These are phyloP conservation scores for Zanthoxylum bungeanum DNA, from an alignment of 345 rosid species.

Conservation along the genomic window DNA sequence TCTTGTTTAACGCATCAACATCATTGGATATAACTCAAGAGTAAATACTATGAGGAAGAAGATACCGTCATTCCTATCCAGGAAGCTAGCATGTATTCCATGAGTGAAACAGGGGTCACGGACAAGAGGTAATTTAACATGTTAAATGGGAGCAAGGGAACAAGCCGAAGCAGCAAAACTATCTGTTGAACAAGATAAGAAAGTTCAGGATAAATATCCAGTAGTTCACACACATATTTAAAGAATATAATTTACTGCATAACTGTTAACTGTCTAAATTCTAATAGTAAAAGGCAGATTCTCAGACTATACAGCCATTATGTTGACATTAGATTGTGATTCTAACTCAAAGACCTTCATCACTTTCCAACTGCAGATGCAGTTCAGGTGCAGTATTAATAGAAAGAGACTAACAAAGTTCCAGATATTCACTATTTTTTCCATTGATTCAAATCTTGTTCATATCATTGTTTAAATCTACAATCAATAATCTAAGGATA, in stretches of 20 bases:
- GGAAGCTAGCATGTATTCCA: slow-evolving; percentile 86
- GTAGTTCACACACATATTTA: background rate
- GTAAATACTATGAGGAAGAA: slow-evolving; percentile 8
- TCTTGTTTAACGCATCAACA: background rate
- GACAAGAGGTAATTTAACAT: slow-evolving; percentile 95
- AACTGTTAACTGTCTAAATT: background rate
- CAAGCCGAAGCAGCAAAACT: slow-evolving; percentile 93
- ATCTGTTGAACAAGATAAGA: slow-evolving; percentile 40
- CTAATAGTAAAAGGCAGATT: background rate
- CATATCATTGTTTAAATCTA: background rate
- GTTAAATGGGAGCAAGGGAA: slow-evolving; percentile 91
- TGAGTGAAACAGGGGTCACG: slow-evolving; percentile 79
- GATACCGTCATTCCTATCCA: slow-evolving; percentile 99
- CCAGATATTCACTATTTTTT: background rate
- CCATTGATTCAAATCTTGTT: background rate
- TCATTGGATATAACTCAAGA: background rate
- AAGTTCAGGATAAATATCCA: slow-evolving; percentile 5
- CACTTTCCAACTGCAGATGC: no score
- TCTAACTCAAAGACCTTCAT: background rate
- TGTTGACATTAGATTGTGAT: background rate
- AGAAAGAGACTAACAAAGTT: background rate
- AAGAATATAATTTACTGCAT: background rate
- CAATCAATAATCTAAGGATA: background rate
- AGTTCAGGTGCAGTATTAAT: background rate
- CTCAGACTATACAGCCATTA: background rate